Evolutionary conservation across 78 protist species (phyloP).

Genomic region (Dictyostelium citrinum): DNA sequence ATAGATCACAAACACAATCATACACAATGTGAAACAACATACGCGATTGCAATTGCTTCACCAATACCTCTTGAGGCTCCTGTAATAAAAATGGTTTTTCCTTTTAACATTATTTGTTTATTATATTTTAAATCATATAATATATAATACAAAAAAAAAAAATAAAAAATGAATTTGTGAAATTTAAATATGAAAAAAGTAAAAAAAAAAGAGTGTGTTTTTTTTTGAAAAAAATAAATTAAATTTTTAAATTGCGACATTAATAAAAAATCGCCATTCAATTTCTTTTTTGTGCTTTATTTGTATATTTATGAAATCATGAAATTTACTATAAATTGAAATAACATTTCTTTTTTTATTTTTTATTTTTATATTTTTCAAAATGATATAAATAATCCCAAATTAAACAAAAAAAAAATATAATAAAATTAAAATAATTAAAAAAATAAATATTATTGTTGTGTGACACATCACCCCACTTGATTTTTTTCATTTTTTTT

Average conservation of each 20-base stretch:
- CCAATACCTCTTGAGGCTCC: conserved; percentile 85
- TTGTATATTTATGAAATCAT: not conserved
- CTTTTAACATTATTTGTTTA: conserved; percentile 17
- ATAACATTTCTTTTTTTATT: not conserved
- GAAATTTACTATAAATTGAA: not conserved
- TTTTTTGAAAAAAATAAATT: not conserved
- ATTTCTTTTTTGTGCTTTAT: not conserved
- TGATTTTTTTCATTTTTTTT: not conserved
- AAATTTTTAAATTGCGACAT: not conserved
- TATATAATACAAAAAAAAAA: not conserved
- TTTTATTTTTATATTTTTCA: too few species aligned
- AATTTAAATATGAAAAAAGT: not conserved
- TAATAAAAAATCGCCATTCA: not conserved
- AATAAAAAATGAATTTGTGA: too few species aligned
- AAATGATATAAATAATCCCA: too few species aligned
- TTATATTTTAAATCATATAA: not conserved
- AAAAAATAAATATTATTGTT: too few species aligned
- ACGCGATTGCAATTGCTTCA: conserved; percentile 66
- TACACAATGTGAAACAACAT: not conserved
- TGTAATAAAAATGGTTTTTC: conserved; percentile 74
- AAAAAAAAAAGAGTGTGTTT: not conserved
- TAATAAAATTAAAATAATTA: not conserved
- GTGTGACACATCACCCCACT: not conserved
- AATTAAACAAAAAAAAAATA: not conserved
- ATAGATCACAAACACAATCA: too few species aligned